Evolutionary conservation across 345 rosid genomes (phyloP), one percentile per base, ranked within the genome.

Genomic region (Rhodamnia rubescens): DNA sequence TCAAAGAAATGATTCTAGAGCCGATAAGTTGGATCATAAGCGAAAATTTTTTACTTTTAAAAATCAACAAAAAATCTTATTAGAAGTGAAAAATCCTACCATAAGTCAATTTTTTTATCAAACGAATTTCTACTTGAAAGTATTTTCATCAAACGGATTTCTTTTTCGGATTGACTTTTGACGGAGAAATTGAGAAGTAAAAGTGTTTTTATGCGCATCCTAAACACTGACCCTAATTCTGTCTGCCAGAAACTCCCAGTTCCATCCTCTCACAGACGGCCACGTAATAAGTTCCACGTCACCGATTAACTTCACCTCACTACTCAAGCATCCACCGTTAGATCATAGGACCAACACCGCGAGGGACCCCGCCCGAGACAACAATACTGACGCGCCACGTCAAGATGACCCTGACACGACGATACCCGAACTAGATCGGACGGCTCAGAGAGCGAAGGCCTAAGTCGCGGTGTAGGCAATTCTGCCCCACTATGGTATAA

Each of bases 221-320:
- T 18, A 69, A 36, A 69, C 47, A 47, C 26, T 0, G 26, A 36
- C 47, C 47, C 47, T 5, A 69, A 36, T 20, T 18, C 47, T 2
- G 80, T 9, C 47, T 18, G 2, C 80, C 47, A 2, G 47, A 56
- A 9, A 20, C 80, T 36, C 80, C 5, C 20, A 36, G 9, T 58
- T 54, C 52, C 84, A n/a, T 26, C 87, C 87, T 81, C 80, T 83
- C 83, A 14, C 64, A 24, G 56, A 18, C 15, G 24, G 85, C 83
- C 88, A 83, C 88, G 83, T 86, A 55, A 29, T 47, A 27, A 24
- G 21, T 9, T 53, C 40, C 75, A 10, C 88, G 88, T 83, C 88
- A 75, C 80, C 47, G 80, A 9, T 69, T 47, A 20, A 69, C 47
- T 21, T 20, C 24, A 18, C 12, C 78, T 36, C 0, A 36, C 32